Base-by-base conservation (phyloP, 2,329 filamentous ascomycete species). In the Calonectria henricotiae region DNA sequence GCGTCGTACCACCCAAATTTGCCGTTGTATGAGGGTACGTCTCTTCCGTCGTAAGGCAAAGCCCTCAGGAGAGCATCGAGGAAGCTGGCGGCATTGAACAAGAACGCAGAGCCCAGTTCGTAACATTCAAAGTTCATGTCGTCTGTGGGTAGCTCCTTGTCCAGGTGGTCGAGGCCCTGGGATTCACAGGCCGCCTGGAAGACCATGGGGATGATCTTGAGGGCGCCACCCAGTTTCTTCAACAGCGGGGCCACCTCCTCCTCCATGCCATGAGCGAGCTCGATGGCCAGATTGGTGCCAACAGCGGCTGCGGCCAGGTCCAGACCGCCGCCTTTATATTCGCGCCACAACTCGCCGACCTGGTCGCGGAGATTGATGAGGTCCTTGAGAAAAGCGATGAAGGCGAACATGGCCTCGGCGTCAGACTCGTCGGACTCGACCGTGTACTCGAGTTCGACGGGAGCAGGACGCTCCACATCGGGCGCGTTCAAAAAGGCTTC, bases 221-320 rank as follows among this genome's bases (percentile, higher is more conserved):
- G 2, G 1, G 35, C 25, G 9, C 47, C 47, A 9, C 47, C 62
- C 15, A 44, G 12, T 25, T 65, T 65, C 25, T 55, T 32, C 32
- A 65, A 11, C 47, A 43, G 12, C 15, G 62, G 47, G 17, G 35
- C 20, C 35, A 65, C n/a, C 37, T 65, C 62, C 15, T 65, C 62
- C 15, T 65, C 62, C 37, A 65, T 55, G 25, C 37, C 20, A 9
- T 47, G 62, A 1, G 62, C 62, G 17, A 65, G 62, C 37, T 44
- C 62, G 7, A 44, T 13, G 37, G 62, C 62, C n/a, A 44, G 20
- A 17, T 65, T 55, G 5, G 23, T 37, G 5, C 62, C 47, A 12
- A 54, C 47, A 13, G 47, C 62, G 15, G 62, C 20, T 5, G 62
- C 62, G 20, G 62, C 47, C 25, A 65, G 13, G 37, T 65, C 62